A percentile compares a stretch with the other conserved stretches of the same genome.
Conservation (phyloP, 257 asterid species). For the Rauvolfia tetraphylla region DNA sequence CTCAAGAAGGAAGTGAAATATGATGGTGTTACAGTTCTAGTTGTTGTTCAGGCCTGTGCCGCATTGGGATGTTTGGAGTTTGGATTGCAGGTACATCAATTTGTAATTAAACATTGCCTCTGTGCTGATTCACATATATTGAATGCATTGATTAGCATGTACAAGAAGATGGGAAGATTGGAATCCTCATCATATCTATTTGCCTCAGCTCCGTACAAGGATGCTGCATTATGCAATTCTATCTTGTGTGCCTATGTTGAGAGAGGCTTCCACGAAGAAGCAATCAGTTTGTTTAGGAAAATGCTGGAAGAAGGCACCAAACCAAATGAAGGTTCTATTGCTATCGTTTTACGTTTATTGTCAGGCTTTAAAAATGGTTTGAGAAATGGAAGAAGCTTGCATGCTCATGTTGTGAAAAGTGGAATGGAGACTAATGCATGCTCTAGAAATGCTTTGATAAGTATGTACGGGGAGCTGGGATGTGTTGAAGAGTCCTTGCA, state of each 20-base stretch:
- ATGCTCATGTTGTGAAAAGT: slow-evolving; percentile 25
- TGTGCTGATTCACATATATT: slow-evolving; percentile 9
- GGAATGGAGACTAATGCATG: slow-evolving; percentile 19
- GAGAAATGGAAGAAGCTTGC: slow-evolving; percentile 29
- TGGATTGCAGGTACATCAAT: slow-evolving; percentile 31
- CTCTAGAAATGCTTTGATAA: slow-evolving; percentile 18
- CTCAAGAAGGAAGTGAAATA: slow-evolving; percentile 14
- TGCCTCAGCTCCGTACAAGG: slow-evolving; percentile 16
- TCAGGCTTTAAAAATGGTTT: slow-evolving; percentile 14
- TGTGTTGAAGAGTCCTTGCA: slow-evolving; percentile 20
- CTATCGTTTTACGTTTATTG: slow-evolving; percentile 9
- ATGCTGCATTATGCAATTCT: slow-evolving; percentile 27
- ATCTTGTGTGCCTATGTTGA: slow-evolving; percentile 19
- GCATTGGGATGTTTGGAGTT: slow-evolving; percentile 11
- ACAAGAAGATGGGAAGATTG: slow-evolving; percentile 17
- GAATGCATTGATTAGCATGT: slow-evolving; percentile 24
- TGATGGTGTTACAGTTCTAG: slow-evolving; percentile 23
- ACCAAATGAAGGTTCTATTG: slow-evolving; percentile 26
- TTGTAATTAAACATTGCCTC: slow-evolving; percentile 16
- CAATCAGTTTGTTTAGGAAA: slow-evolving; percentile 16
- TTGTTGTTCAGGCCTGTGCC: slow-evolving; percentile 26
- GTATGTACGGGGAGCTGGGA: slow-evolving; percentile 19
- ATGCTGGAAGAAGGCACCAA: slow-evolving; percentile 16
- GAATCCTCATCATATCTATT: slow-evolving; percentile 16
- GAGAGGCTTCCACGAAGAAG: slow-evolving; percentile 22